A percentile compares a stretch with the other conserved stretches of the same genome.
Evolutionary conservation across 371 early-diverging fungal genomes (phyloP).

Genomic region (Rhizopus stolonifer): DNA sequence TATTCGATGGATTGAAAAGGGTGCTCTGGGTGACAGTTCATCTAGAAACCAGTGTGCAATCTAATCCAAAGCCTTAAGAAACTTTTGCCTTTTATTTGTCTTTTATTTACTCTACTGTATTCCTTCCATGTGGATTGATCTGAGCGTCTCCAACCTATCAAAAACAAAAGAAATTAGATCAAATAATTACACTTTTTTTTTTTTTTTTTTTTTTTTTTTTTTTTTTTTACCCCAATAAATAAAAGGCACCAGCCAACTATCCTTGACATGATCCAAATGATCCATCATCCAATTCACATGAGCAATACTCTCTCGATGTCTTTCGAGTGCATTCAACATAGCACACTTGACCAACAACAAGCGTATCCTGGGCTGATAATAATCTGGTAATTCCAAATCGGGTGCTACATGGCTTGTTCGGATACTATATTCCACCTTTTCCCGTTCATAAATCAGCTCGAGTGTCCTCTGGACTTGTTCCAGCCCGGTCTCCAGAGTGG

Average conservation of each 20-base stretch:
- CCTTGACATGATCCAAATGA: constrained; percentile 33
- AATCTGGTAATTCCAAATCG: constrained; percentile 16
- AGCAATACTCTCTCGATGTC: constrained; percentile 24
- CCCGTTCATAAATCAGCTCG: constrained; percentile 26
- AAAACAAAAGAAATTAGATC: constrained; percentile 7
- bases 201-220: not conserved
- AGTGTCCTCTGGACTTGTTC: constrained; percentile 31
- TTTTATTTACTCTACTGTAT: constrained; percentile 47
- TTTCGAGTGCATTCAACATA: constrained; percentile 21
- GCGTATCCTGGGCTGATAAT: constrained; percentile 28
- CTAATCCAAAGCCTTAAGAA: constrained; percentile 23
- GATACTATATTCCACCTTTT: constrained; percentile 25
- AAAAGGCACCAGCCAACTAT: constrained; percentile 53
- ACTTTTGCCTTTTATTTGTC: constrained; percentile 1
- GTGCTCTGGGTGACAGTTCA: constrained; percentile 67
- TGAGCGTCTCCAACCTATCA: constrained; percentile 53
- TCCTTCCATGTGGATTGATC: constrained; percentile 33
- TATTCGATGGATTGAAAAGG: constrained; percentile 91
- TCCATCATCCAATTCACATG: constrained; percentile 54
- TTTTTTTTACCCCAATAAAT: constrained; percentile 48
- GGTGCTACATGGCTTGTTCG: constrained; percentile 26
- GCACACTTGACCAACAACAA: constrained; percentile 25
- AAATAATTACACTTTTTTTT: too few species aligned
- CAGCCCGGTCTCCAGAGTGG: constrained; percentile 26
- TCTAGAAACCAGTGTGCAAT: constrained; percentile 86